These are phyloP conservation scores for Hansenula sp. DNA, from an alignment of 1,139 yeast genomes.

Conservation along the genomic window DNA sequence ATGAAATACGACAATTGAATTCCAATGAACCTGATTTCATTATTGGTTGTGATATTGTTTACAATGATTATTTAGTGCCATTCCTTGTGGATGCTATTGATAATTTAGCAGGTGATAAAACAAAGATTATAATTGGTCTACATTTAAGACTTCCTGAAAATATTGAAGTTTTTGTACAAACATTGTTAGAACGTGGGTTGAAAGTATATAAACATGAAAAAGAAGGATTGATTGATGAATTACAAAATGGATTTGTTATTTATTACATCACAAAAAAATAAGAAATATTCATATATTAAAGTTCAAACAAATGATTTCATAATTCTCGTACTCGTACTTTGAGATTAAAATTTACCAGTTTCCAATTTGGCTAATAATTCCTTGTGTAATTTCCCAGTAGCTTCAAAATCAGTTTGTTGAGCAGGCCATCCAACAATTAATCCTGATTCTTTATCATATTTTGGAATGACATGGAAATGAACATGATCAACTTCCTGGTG, in stretches of 20 bases:
- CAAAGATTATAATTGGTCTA: slow-evolving; percentile 44
- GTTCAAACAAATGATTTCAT: too few species aligned
- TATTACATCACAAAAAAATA: slow-evolving; percentile 31
- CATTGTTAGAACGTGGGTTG: slow-evolving; percentile 37
- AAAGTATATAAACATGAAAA: slow-evolving; percentile 39
- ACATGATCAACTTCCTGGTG: slow-evolving; percentile 95
- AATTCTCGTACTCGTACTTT: too few species aligned
- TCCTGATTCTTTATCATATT: slow-evolving; percentile 66
- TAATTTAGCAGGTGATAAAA: slow-evolving; percentile 29
- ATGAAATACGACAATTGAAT: slow-evolving; percentile 20
- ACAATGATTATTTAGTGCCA: slow-evolving; percentile 59
- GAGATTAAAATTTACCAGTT: slow-evolving; percentile 11
- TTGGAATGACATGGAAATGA: slow-evolving; percentile 94
- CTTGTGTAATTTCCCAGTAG: slow-evolving; percentile 62
- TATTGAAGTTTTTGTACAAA: slow-evolving; percentile 42
- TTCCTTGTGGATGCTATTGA: slow-evolving; percentile 44
- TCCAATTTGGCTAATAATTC: slow-evolving; percentile 54
- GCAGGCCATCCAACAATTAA: slow-evolving; percentile 91
- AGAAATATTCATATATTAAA: neutral
- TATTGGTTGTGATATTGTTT: slow-evolving; percentile 67
- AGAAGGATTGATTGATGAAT: slow-evolving; percentile 26
- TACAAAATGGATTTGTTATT: slow-evolving; percentile 40
- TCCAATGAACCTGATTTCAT: slow-evolving; percentile 38
- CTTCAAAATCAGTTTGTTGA: slow-evolving; percentile 68
- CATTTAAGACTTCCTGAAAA: slow-evolving; percentile 56